Evolutionary conservation across 495 filamentous ascomycete genomes (phyloP).

Genomic region (Ramalina peruviana): DNA sequence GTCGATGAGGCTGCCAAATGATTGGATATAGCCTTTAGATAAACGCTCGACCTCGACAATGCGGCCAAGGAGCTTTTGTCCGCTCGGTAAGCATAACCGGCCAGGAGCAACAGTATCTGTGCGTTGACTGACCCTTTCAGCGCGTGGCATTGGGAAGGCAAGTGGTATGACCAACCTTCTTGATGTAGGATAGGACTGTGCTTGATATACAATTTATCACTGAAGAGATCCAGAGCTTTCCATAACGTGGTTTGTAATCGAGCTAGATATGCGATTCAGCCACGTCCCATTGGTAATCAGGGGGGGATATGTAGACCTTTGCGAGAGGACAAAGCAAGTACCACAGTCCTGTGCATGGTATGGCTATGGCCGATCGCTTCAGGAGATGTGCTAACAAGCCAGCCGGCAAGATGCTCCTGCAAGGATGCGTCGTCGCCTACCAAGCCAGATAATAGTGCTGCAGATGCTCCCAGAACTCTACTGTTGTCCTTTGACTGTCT

Average conservation of each 20-base stretch:
- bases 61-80: slow-evolving; percentile 44
- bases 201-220: slow-evolving; percentile 73
- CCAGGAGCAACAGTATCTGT: slow-evolving; percentile 63
- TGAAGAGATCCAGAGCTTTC: slow-evolving; percentile 62
- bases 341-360: slow-evolving; percentile 48
- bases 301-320: slow-evolving; percentile 25
- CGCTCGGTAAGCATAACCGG: slow-evolving; percentile 57
- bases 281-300: neutral
- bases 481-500: slow-evolving; percentile 22
- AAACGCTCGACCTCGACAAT: slow-evolving; percentile 53
- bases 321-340: slow-evolving; percentile 44
- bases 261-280: slow-evolving; percentile 13
- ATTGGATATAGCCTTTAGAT: slow-evolving; percentile 72
- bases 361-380: slow-evolving; percentile 50
- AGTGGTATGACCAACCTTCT: slow-evolving; percentile 46
- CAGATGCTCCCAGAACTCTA: slow-evolving; percentile 22
- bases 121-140: slow-evolving; percentile 47
- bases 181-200: slow-evolving; percentile 72
- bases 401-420: slow-evolving; percentile 45
- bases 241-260: slow-evolving; percentile 37
- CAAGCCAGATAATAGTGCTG: slow-evolving; percentile 27
- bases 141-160: neutral
- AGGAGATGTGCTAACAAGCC: slow-evolving; percentile 51
- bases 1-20: slow-evolving; percentile 63
- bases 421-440: slow-evolving; percentile 23